Percentiles rank a stretch among this genome's conserved stretches.
Evolutionary conservation across 176 grass and related monocot genomes (phyloP).

Genomic region (Carex myosuroides): DNA sequence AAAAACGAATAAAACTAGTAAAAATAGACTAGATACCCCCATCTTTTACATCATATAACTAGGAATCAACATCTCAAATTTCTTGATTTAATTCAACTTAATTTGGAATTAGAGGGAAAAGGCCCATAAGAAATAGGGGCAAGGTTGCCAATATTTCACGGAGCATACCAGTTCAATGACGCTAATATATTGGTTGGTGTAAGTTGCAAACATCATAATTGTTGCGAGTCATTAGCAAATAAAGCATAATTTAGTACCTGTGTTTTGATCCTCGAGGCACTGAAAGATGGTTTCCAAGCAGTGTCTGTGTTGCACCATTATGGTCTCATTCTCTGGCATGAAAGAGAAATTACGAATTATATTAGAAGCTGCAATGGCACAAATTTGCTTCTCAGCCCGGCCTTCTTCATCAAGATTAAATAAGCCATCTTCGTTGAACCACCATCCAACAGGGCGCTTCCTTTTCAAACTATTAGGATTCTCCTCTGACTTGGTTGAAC

Average conservation of each 20-base stretch:
- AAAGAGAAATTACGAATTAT: slow-evolving; percentile 99
- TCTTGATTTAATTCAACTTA: slow-evolving; percentile 7
- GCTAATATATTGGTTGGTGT: not conserved
- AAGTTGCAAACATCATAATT: not conserved
- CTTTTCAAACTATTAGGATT: slow-evolving; percentile 35
- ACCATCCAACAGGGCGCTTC: slow-evolving; percentile 54
- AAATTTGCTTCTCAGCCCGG: slow-evolving; percentile 69
- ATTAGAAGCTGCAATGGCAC: slow-evolving; percentile 90
- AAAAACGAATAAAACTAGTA: not conserved
- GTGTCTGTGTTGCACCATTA: slow-evolving; percentile 97
- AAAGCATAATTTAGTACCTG: slow-evolving; percentile 37
- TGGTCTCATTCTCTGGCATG: slow-evolving; percentile 93
- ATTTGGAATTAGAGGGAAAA: not conserved
- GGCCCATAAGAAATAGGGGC: not conserved
- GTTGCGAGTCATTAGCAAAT: not conserved
- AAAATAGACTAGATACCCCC: not conserved
- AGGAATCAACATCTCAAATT: not conserved
- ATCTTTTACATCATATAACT: not conserved
- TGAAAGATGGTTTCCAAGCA: slow-evolving; percentile 97
- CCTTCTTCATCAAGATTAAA: slow-evolving; percentile 96
- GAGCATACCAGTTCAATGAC: not conserved
- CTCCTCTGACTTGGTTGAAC: slow-evolving; percentile 36
- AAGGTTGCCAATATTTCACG: not conserved
- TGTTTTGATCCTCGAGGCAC: slow-evolving; percentile 85
- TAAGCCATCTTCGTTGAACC: slow-evolving; percentile 85